phyloP scores from a whole-genome alignment of 306 rosid genomes.

The Dalbergia cochinchinensis region DNA sequence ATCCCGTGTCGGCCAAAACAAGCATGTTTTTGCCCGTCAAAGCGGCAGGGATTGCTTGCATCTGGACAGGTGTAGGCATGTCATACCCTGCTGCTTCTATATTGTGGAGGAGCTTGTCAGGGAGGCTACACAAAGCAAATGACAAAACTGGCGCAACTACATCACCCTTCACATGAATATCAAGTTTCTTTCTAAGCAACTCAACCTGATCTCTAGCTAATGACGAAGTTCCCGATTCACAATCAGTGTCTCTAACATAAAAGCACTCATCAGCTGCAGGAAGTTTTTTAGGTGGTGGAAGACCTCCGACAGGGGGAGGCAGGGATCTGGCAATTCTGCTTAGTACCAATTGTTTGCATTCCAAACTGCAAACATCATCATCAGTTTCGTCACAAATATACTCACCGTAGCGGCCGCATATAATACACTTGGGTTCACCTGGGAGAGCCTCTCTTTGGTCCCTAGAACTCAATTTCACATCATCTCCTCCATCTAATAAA shows the following conservation, averaged over 20 bases:
- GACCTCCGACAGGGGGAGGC: constrained; percentile 30
- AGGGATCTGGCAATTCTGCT: constrained; percentile 48
- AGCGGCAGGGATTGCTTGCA: constrained; percentile 92
- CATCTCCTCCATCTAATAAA: constrained; percentile 48
- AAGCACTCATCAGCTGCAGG: constrained; percentile 78
- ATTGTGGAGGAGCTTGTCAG: constrained; percentile 74
- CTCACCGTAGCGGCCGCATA: constrained; percentile 87
- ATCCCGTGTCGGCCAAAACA: constrained; percentile 82
- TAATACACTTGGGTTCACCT: constrained; percentile 76
- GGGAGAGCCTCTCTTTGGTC: constrained; percentile 81
- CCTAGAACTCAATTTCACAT: constrained; percentile 61
- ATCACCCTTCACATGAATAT: constrained; percentile 71
- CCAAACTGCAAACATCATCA: constrained; percentile 88
- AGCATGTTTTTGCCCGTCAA: constrained; percentile 73
- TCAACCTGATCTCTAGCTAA: constrained; percentile 55
- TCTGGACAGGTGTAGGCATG: constrained; percentile 88
- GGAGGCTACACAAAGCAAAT: constrained; percentile 66
- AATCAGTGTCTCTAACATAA: constrained; percentile 65
- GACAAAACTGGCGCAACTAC: constrained; percentile 66
- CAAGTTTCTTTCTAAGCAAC: constrained; percentile 66
- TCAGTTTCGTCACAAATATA: constrained; percentile 84
- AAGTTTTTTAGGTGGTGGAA: constrained; percentile 49
- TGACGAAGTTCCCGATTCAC: constrained; percentile 44
- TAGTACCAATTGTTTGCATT: constrained; percentile 71
- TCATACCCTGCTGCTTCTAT: constrained; percentile 81